Conservation (phyloP, 768 basidiomycete genomes). For the Cystofilobasidium macerans region DNA sequence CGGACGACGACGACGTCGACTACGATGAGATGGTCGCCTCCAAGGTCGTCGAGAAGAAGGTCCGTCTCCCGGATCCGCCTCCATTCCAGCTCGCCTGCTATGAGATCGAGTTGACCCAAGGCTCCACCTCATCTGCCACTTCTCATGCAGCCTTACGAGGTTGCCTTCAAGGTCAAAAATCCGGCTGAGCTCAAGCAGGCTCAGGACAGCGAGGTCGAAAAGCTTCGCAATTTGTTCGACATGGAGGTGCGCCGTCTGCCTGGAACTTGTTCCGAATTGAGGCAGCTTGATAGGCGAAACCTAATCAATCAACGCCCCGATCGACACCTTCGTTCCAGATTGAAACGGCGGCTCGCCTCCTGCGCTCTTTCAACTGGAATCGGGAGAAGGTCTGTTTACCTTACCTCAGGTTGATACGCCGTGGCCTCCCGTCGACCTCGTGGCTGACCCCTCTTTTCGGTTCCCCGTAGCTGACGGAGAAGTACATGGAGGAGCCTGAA, state of each 20-base stretch:
- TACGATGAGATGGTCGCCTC: slow-evolving; percentile 21
- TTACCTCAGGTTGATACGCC: background rate
- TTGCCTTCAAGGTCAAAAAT: slow-evolving; percentile 67
- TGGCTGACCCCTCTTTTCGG: background rate
- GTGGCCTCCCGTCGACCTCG: background rate
- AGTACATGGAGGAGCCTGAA: slow-evolving; percentile 81
- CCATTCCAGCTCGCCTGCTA: background rate
- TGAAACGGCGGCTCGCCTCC: slow-evolving; percentile 60
- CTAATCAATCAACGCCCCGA: no score
- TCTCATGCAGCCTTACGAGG: slow-evolving; percentile 54
- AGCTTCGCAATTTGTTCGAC: slow-evolving; percentile 76
- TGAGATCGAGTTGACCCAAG: background rate
- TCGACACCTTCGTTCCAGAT: slow-evolving; percentile 40
- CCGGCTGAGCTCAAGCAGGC: slow-evolving; percentile 62
- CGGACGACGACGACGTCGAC: slow-evolving; percentile 21
- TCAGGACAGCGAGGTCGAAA: slow-evolving; percentile 68
- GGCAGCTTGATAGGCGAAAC: no score
- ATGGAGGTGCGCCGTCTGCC: slow-evolving; percentile 60
- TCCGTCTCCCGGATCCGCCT: background rate
- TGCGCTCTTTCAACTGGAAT: slow-evolving; percentile 85
- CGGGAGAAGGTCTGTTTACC: slow-evolving; percentile 58
- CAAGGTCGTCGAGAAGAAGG: slow-evolving; percentile 25
- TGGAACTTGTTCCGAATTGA: background rate
- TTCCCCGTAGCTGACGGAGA: slow-evolving; percentile 16
- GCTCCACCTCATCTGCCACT: background rate